Evolutionary conservation across 495 filamentous ascomycete genomes (phyloP), one percentile per base, ranked within the genome.

Genomic region (Penicillium antarcticum): DNA sequence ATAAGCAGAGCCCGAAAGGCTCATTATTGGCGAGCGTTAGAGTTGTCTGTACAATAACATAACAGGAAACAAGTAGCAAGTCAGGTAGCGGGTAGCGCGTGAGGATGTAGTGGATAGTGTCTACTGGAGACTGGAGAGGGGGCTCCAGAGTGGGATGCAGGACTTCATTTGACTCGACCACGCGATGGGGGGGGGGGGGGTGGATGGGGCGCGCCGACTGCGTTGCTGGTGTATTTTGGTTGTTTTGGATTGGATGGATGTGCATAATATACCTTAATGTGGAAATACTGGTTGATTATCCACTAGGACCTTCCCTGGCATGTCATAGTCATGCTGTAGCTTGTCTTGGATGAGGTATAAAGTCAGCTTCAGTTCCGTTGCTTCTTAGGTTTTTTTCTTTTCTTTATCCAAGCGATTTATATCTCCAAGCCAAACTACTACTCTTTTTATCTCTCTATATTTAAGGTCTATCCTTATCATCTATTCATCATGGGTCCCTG

Each of bases 401-500:
- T 52, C 36, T 31, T 8, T 18, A 45, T 33, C 45, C 29, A 35
- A 39, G 23, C 41, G 21, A 34, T 43, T 13, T 40, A 16, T 36
- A 47, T 32, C 2, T 45, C 38, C 24, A 52, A 42, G 8, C 48
- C 42, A 53, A 46, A 38, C 44, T 24, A 29, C 21, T 16, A 11
- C 37, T 8, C 34, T 42, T 19, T 38, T 18, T 16, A 42, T 24
- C 36, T 38, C 33, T 55, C 8, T 10, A 29, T 29, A 4, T 52
- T 46, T 45, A 53, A 53, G 52, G 45, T 56, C 48, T 38, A 49
- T 38, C 51, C 53, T 57, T 62, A 46, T 55, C 48, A 51, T 42
- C 46, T 36, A 42, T 53, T 57, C 62, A 73, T 44, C 46, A 76
- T 76, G 73, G 62, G 59, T 66, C 70, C 71, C 69, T 74, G 71